These are phyloP conservation scores for Umbelopsis sp. DNA, from an alignment of 192 early-diverging fungal species.

Conservation along the genomic window DNA sequence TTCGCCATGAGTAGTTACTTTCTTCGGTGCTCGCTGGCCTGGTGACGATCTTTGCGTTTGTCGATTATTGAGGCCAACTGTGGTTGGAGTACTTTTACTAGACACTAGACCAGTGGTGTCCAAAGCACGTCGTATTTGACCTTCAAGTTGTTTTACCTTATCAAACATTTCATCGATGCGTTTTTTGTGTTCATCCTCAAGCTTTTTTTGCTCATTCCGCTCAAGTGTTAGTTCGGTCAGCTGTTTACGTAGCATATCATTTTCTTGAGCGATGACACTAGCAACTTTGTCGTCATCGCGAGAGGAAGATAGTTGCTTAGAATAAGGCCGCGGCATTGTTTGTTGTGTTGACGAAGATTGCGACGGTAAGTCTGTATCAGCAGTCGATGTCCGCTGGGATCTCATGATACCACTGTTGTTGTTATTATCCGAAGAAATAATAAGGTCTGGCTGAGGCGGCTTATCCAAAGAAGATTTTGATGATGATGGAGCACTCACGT, in stretches of 20 bases:
- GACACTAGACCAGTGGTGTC: not conserved
- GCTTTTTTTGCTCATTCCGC: slow-evolving; percentile 1
- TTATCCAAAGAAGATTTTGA: slow-evolving; percentile 12
- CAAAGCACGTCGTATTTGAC: not conserved
- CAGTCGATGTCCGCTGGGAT: slow-evolving; percentile 1
- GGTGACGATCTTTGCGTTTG: not conserved
- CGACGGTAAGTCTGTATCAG: not conserved
- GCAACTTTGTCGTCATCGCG: not conserved
- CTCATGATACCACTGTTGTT: slow-evolving; percentile 13
- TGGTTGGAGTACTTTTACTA: not conserved
- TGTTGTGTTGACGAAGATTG: not conserved
- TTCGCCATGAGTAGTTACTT: not conserved
- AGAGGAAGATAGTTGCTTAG: not conserved
- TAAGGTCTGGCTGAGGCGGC: slow-evolving; percentile 3
- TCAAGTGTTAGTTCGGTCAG: not conserved
- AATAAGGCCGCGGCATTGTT: not conserved
- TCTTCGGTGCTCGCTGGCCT: not conserved
- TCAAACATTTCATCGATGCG: slow-evolving; percentile 17
- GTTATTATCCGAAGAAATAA: not conserved
- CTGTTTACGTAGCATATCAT: not conserved
- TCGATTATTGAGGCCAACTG: not conserved
- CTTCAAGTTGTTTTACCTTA: slow-evolving; percentile 11
- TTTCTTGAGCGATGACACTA: slow-evolving; percentile 2
- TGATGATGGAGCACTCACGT: slow-evolving; percentile 11
- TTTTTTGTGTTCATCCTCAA: slow-evolving; percentile 11